Percentiles rank a stretch among this genome's conserved stretches.
These are phyloP conservation scores for Dysphania ambrosioides DNA, from an alignment of 148 eudicot genomes.

Conservation along the genomic window DNA sequence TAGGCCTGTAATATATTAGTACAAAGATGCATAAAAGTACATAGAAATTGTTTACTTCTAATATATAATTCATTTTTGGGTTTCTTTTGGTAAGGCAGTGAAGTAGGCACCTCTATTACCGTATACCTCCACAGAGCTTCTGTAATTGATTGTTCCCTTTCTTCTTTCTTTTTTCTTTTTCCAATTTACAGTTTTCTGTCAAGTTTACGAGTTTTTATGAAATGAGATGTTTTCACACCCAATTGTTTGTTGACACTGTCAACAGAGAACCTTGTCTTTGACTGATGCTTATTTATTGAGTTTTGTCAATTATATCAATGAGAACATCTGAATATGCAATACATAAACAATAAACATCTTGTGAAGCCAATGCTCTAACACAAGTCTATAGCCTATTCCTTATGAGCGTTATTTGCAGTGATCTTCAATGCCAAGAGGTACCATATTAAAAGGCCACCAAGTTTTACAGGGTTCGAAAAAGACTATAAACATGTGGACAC, in stretches of 20 bases:
- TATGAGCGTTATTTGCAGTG: no score
- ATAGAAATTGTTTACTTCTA: slow-evolving; percentile 2
- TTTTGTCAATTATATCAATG: no score
- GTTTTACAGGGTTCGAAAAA: neutral
- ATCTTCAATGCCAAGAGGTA: no score
- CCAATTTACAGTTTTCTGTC: neutral
- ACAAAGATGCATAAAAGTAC: slow-evolving; percentile 18
- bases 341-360: neutral
- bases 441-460: neutral
- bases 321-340: neutral
- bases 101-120: neutral
- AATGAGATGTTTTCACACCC: neutral
- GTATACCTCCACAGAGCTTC: neutral
- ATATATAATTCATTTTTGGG: neutral
- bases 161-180: neutral
- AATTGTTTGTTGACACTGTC: neutral
- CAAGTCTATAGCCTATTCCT: no score
- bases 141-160: slow-evolving; percentile 14
- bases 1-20: slow-evolving; percentile 11
- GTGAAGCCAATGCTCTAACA: neutral
- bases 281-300: no score
- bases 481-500: neutral
- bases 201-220: neutral
- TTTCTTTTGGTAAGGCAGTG: neutral
- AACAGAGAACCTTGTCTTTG: neutral